Evolutionary conservation across 1,284 basidiomycete species (phyloP).

Genomic region (Dichomitus squalens): DNA sequence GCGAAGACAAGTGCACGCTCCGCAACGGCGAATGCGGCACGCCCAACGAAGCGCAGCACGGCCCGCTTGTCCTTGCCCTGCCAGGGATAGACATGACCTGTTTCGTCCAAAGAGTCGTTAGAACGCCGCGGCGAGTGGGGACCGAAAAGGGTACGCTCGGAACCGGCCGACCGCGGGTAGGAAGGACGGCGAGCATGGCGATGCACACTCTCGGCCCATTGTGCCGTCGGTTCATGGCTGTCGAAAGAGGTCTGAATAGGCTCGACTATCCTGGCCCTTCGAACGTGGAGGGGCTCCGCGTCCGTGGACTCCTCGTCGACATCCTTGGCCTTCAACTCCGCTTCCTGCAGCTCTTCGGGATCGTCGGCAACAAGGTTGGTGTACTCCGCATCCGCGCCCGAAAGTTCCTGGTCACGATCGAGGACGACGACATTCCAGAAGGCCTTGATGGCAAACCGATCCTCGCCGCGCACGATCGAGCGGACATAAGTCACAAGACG

Average conservation of each 20-base stretch:
- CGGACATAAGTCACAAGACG: slow-evolving; percentile 53
- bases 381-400: slow-evolving; percentile 42
- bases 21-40: slow-evolving; percentile 49
- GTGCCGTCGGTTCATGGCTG: slow-evolving; percentile 42
- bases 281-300: slow-evolving; percentile 20
- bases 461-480: slow-evolving; percentile 36
- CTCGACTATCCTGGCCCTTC: slow-evolving; percentile 27
- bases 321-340: slow-evolving; percentile 36
- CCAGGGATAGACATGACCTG: slow-evolving; percentile 18
- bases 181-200: slow-evolving; percentile 34
- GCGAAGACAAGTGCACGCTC: slow-evolving; percentile 71
- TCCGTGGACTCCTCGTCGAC: slow-evolving; percentile 20
- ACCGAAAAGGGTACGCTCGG: slow-evolving; percentile 59
- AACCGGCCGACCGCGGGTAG: slow-evolving; percentile 44
- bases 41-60: slow-evolving; percentile 45
- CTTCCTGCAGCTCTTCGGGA: slow-evolving; percentile 51
- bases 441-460: slow-evolving; percentile 45
- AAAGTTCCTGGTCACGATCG: slow-evolving; percentile 41
- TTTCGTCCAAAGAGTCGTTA: slow-evolving; percentile 66
- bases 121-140: slow-evolving; percentile 53
- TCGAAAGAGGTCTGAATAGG: slow-evolving; percentile 34
- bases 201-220: slow-evolving; percentile 41
- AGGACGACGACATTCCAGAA: slow-evolving; percentile 63
- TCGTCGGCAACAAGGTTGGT: slow-evolving; percentile 57
- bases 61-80: slow-evolving; percentile 21